These are phyloP conservation scores for Trametes sanguinea DNA, from an alignment of 768 basidiomycete genomes.

Conservation along the genomic window DNA sequence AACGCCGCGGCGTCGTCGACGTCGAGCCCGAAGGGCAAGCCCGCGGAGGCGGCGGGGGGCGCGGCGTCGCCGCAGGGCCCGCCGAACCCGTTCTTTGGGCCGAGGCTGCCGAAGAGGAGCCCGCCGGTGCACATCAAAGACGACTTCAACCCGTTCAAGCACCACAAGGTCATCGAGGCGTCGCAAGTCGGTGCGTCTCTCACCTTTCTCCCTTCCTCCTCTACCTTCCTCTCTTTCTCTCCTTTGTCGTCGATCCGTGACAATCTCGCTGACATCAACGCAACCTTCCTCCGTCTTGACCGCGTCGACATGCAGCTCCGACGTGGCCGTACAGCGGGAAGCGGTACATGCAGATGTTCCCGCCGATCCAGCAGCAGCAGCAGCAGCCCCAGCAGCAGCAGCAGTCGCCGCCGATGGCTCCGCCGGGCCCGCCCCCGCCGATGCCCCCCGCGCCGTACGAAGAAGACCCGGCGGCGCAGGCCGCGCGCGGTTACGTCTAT, in stretches of 20 bases:
- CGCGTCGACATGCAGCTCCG: constrained; percentile 48
- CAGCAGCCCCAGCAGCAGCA: constrained; percentile 50
- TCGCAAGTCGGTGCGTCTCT: constrained; percentile 65
- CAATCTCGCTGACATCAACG: background rate
- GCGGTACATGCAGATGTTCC: constrained; percentile 79
- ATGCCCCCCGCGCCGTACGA: constrained; percentile 79
- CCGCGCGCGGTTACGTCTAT: constrained; percentile 65
- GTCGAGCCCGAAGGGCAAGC: constrained; percentile 63
- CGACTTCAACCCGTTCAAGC: constrained; percentile 97
- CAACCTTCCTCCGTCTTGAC: background rate
- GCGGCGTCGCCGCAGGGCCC: constrained; percentile 37
- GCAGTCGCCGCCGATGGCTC: constrained; percentile 64
- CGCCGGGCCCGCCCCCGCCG: constrained; percentile 65
- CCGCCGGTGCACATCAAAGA: constrained; percentile 83
- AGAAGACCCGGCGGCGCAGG: constrained; percentile 68
- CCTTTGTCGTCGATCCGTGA: background rate
- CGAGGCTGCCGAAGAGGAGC: constrained; percentile 73
- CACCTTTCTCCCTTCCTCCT: no score
- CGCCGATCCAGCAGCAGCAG: constrained; percentile 46
- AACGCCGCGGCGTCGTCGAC: constrained; percentile 42
- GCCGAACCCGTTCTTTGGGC: constrained; percentile 90
- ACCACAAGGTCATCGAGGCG: constrained; percentile 77
- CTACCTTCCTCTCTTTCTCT: no score
- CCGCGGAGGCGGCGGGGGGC: constrained; percentile 39
- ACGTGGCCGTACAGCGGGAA: constrained; percentile 92